Percentiles rank a stretch among this genome's conserved stretches.
phyloP scores from a whole-genome alignment of 2,329 filamentous ascomycete species.

The Talaromyces amestolkiae region DNA sequence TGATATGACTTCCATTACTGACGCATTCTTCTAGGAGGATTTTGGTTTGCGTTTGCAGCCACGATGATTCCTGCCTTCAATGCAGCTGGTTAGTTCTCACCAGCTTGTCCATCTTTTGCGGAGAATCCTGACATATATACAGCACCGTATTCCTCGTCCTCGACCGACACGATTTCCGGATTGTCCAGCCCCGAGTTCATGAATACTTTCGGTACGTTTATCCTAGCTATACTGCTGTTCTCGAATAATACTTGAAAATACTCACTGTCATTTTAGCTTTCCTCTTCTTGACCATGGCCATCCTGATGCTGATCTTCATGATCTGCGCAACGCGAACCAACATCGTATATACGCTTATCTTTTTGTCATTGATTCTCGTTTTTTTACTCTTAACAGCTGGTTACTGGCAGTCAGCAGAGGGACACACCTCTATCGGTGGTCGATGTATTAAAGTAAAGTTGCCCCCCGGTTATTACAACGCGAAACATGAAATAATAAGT shows the following conservation, averaged over 20 bases:
- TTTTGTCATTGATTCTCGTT: constrained; percentile 58
- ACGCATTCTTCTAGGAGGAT: constrained; percentile 34
- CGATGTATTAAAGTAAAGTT: constrained; percentile 30
- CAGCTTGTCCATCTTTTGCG: neutral
- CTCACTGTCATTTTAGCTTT: constrained; percentile 41
- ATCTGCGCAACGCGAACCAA: constrained; percentile 71
- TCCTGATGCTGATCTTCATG: constrained; percentile 66
- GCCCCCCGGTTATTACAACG: neutral
- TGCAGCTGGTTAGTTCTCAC: constrained; percentile 43
- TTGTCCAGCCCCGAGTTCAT: constrained; percentile 22
- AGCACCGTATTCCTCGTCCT: constrained; percentile 28
- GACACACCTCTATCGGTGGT: constrained; percentile 29
- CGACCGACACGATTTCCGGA: constrained; percentile 26
- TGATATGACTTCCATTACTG: neutral
- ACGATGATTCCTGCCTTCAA: constrained; percentile 56
- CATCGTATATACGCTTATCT: constrained; percentile 67
- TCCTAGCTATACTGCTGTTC: neutral
- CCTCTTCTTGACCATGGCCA: constrained; percentile 63
- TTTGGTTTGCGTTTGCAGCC: constrained; percentile 58
- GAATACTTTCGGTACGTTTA: constrained; percentile 4
- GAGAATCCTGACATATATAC: constrained; percentile 15
- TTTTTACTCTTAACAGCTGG: constrained; percentile 61
- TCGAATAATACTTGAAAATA: neutral
- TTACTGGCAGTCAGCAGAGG: constrained; percentile 57
- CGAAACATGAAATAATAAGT: neutral